Conservation (phyloP, 2,329 filamentous ascomycete species). For the Venturia effusa region DNA sequence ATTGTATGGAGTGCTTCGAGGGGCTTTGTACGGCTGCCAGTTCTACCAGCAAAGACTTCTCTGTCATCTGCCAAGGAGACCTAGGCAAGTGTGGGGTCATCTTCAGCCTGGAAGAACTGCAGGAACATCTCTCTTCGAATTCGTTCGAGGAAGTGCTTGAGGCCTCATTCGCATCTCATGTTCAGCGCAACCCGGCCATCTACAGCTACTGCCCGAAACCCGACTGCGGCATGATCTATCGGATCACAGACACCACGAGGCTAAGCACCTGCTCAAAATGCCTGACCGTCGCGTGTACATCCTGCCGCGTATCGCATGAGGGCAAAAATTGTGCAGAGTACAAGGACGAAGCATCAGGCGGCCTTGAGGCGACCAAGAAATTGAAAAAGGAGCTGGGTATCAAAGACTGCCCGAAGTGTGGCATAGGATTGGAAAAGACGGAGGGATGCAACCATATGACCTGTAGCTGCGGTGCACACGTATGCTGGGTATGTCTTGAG, state of each 20-base stretch:
- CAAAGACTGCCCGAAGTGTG: slow-evolving; percentile 23
- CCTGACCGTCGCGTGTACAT: slow-evolving; percentile 16
- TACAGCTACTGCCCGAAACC: slow-evolving; percentile 34
- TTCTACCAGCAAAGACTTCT: slow-evolving; percentile 11
- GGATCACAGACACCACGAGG: slow-evolving; percentile 14
- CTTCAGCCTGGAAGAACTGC: slow-evolving; percentile 18
- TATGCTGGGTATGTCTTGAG: slow-evolving; percentile 39
- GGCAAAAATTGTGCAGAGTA: slow-evolving; percentile 18
- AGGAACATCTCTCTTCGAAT: slow-evolving; percentile 20
- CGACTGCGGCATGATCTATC: slow-evolving; percentile 35
- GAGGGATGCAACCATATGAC: slow-evolving; percentile 38
- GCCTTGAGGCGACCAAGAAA: slow-evolving; percentile 13
- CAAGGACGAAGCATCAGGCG: slow-evolving; percentile 17
- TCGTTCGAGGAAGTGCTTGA: slow-evolving; percentile 29
- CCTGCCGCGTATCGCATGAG: slow-evolving; percentile 15
- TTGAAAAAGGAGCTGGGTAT: slow-evolving; percentile 15
- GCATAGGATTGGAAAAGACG: slow-evolving; percentile 31
- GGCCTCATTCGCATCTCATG: slow-evolving; percentile 26
- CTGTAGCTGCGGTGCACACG: slow-evolving; percentile 33
- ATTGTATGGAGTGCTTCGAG: slow-evolving; percentile 34
- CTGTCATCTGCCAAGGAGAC: slow-evolving; percentile 21
- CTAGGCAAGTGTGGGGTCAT: slow-evolving; percentile 17
- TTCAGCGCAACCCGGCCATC: slow-evolving; percentile 21
- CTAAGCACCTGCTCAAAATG: slow-evolving; percentile 29
- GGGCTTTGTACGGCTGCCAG: slow-evolving; percentile 19